Conservation (phyloP, 768 basidiomycete species). For the Rhizopogon roseolus region DNA sequence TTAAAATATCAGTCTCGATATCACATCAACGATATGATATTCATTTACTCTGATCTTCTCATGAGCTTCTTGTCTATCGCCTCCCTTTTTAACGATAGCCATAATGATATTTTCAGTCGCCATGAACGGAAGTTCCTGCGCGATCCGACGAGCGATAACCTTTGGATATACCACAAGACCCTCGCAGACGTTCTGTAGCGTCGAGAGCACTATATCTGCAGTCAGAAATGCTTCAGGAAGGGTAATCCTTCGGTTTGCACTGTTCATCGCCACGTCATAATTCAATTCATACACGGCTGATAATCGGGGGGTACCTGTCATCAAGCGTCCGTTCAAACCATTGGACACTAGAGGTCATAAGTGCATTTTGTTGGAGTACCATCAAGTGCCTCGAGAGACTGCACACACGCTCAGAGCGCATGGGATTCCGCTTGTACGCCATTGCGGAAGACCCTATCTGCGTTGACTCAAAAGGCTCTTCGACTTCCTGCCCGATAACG, state of each 20-base stretch:
- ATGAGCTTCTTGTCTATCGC: slow-evolving; percentile 95
- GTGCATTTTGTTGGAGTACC: slow-evolving; percentile 92
- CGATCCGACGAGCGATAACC: slow-evolving; percentile 88
- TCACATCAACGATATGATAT: slow-evolving; percentile 2
- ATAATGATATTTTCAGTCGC: slow-evolving; percentile 99
- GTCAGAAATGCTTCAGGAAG: slow-evolving; percentile 97
- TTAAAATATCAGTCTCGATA: slow-evolving; percentile 11
- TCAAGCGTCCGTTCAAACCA: slow-evolving; percentile 99
- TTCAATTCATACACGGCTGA: background rate
- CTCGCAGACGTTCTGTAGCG: slow-evolving; percentile 94
- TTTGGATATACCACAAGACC: slow-evolving; percentile 99
- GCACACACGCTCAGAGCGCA: slow-evolving; percentile 98
- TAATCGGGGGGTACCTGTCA: slow-evolving; percentile 58
- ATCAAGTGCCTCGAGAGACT: slow-evolving; percentile 94
- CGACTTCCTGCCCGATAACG: slow-evolving; percentile 69
- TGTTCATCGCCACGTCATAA: slow-evolving; percentile 22
- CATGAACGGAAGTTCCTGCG: slow-evolving; percentile 98
- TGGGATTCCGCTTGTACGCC: slow-evolving; percentile 99
- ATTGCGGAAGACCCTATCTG: slow-evolving; percentile 97
- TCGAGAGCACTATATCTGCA: slow-evolving; percentile 93
- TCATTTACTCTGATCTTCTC: slow-evolving; percentile 81
- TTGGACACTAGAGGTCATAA: slow-evolving; percentile 92
- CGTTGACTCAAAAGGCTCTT: slow-evolving; percentile 98
- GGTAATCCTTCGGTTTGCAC: slow-evolving; percentile 94
- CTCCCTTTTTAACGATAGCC: slow-evolving; percentile 93